Conservation (phyloP, 768 basidiomycete genomes). For the Pluteus cervinus region DNA sequence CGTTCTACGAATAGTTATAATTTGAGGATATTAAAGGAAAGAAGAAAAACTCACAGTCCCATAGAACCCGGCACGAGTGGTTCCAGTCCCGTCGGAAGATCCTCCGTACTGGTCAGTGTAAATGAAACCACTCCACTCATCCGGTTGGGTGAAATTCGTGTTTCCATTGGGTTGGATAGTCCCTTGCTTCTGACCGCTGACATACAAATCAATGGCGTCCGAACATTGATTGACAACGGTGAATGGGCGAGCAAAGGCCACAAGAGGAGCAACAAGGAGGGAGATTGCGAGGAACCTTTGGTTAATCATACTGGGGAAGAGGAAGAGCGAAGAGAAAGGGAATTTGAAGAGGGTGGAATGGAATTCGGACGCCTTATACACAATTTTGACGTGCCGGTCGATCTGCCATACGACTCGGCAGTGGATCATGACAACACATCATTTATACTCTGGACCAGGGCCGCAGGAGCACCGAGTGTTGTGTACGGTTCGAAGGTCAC, state of each 20-base stretch:
- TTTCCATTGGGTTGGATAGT: slow-evolving; percentile 14
- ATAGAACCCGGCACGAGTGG: slow-evolving; percentile 17
- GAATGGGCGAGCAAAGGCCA: slow-evolving; percentile 7
- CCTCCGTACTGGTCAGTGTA: slow-evolving; percentile 20
- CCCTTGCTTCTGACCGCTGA: slow-evolving; percentile 17
- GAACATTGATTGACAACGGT: slow-evolving; percentile 21
- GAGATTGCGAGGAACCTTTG: neutral
- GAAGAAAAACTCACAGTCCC: slow-evolving; percentile 8
- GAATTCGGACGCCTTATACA: too few relatives aligned
- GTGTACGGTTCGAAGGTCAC: too few relatives aligned
- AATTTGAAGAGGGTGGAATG: too few relatives aligned
- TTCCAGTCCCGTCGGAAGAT: slow-evolving; percentile 14
- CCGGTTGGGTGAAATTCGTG: slow-evolving; percentile 9
- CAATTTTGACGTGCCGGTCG: too few relatives aligned
- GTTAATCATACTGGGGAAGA: too few relatives aligned
- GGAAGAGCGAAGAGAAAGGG: too few relatives aligned
- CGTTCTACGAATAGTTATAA: slow-evolving; percentile 7
- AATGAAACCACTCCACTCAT: slow-evolving; percentile 18
- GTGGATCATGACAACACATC: too few relatives aligned
- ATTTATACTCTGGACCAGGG: too few relatives aligned
- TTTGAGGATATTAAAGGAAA: neutral
- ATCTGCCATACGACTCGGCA: too few relatives aligned
- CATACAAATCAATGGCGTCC: slow-evolving; percentile 13
- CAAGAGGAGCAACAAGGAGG: neutral
- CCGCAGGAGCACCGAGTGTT: too few relatives aligned